phyloP scores from a whole-genome alignment of 495 filamentous ascomycete species.

The Penicillium alfredii region DNA sequence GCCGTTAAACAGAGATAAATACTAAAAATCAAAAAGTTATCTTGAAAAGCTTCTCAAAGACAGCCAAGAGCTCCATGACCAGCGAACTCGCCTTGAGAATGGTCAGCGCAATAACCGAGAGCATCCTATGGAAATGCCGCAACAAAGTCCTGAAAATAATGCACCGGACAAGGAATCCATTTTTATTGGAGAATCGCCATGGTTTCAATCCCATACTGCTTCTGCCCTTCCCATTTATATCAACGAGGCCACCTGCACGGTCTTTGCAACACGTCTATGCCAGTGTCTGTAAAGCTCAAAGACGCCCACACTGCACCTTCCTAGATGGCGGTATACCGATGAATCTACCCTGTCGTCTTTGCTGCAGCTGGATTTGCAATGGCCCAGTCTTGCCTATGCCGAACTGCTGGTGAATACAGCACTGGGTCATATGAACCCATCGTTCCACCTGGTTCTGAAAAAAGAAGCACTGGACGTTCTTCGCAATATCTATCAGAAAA shows the following conservation, averaged over 20 bases:
- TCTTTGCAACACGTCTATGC: slow-evolving; percentile 35
- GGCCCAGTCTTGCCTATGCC: slow-evolving; percentile 30
- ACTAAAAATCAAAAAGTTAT: slow-evolving; percentile 23
- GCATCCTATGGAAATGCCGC: slow-evolving; percentile 7
- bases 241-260: slow-evolving; percentile 34
- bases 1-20: too few relatives aligned
- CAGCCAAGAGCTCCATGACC: slow-evolving; percentile 26
- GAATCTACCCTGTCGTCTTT: slow-evolving; percentile 18
- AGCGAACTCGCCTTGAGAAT: slow-evolving; percentile 15
- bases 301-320: slow-evolving; percentile 24
- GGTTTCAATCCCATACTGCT: slow-evolving; percentile 31
- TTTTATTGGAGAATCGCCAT: slow-evolving; percentile 28
- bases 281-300: slow-evolving; percentile 26
- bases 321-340: slow-evolving; percentile 30
- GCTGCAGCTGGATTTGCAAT: slow-evolving; percentile 18
- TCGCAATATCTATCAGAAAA: slow-evolving; percentile 27
- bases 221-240: slow-evolving; percentile 31
- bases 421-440: slow-evolving; percentile 26
- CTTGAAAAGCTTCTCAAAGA: slow-evolving; percentile 28
- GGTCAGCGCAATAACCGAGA: too few relatives aligned
- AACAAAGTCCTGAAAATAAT: too few relatives aligned
- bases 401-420: slow-evolving; percentile 33
- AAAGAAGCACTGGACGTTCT: slow-evolving; percentile 32
- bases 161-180: too few relatives aligned
- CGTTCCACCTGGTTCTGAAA: slow-evolving; percentile 29